A percentile compares a stretch with the other conserved stretches of the same genome.
phyloP scores from a whole-genome alignment of 129 eudicot genomes.

The Sambucus nigra region DNA sequence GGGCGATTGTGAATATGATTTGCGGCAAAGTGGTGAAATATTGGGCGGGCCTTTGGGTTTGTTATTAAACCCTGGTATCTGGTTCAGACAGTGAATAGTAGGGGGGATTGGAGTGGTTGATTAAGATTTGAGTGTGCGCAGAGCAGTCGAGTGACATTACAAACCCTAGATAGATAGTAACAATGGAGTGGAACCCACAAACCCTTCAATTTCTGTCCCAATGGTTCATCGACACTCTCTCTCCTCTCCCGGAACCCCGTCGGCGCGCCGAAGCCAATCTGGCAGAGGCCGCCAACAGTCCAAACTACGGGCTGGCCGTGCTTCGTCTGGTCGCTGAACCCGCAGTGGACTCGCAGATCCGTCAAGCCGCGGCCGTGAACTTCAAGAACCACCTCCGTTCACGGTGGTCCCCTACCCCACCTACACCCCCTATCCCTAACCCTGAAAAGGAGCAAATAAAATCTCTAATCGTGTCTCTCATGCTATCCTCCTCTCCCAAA shows the following conservation, averaged over 20 bases:
- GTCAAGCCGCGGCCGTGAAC: conserved; percentile 79
- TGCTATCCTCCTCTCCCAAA: conserved; percentile 45
- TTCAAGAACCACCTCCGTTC: conserved; percentile 74
- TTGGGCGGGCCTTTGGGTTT: too few relatives aligned
- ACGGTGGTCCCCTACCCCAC: conserved; percentile 39
- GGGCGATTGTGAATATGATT: too few relatives aligned
- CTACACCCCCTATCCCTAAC: conserved; percentile 36
- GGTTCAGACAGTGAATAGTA: too few relatives aligned
- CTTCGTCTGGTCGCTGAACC: conserved; percentile 70
- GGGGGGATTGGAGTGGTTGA: too few relatives aligned
- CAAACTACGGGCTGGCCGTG: conserved; percentile 76
- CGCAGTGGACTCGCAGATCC: conserved; percentile 63
- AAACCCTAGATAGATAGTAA: conserved; percentile 16
- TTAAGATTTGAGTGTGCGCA: too few relatives aligned
- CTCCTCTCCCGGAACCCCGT: conserved; percentile 70
- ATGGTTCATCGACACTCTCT: conserved; percentile 61
- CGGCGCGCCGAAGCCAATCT: conserved; percentile 69
- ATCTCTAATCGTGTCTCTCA: conserved; percentile 56
- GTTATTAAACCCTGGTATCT: too few relatives aligned
- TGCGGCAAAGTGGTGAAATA: too few relatives aligned
- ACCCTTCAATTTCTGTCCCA: conserved; percentile 64
- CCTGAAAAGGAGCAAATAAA: conserved; percentile 78
- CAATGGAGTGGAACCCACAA: conserved; percentile 71
- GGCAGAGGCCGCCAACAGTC: conserved; percentile 50
- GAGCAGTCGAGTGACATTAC: background rate